Percentiles rank a stretch among this genome's conserved stretches.
phyloP scores from a whole-genome alignment of 441 rosid genomes.

The Corymbia calophylla region DNA sequence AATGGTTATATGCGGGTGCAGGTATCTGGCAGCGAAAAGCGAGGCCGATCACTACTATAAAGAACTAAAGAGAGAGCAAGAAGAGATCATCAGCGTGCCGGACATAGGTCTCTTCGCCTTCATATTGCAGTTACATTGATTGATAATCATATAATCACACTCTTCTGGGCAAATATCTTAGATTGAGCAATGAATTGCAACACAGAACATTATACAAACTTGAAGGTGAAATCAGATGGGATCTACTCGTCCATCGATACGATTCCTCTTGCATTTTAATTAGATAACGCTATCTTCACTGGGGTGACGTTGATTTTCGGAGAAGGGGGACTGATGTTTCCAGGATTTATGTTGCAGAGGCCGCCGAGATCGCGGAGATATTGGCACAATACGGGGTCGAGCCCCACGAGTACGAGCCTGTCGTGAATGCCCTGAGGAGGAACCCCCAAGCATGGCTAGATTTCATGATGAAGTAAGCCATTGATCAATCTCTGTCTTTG shows the following conservation, averaged over 20 bases:
- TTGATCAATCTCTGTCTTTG: not conserved
- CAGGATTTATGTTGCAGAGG: not conserved
- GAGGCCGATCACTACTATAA: not conserved
- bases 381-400: slow-evolving; percentile 7
- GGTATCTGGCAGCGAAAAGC: not conserved
- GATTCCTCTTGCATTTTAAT: not conserved
- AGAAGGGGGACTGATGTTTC: not conserved
- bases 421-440: slow-evolving; percentile 7
- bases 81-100: not conserved
- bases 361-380: slow-evolving; percentile 7
- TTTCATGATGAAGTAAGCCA: slow-evolving; percentile 10
- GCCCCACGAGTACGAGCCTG: slow-evolving; percentile 9
- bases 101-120: not conserved
- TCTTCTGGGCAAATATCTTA: not conserved
- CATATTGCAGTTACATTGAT: not conserved
- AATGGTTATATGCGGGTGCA: not conserved
- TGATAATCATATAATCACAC: not conserved
- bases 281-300: fast-evolving
- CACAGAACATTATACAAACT: not conserved
- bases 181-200: not conserved
- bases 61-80: not conserved
- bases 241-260: not conserved
- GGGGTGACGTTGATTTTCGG: not conserved
- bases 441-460: slow-evolving; percentile 10
- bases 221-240: not conserved